Evolutionary conservation across 139 green algal species (phyloP), one percentile per base, ranked within the genome.

Genomic region (Auxenochlorella pyrenoidosa): DNA sequence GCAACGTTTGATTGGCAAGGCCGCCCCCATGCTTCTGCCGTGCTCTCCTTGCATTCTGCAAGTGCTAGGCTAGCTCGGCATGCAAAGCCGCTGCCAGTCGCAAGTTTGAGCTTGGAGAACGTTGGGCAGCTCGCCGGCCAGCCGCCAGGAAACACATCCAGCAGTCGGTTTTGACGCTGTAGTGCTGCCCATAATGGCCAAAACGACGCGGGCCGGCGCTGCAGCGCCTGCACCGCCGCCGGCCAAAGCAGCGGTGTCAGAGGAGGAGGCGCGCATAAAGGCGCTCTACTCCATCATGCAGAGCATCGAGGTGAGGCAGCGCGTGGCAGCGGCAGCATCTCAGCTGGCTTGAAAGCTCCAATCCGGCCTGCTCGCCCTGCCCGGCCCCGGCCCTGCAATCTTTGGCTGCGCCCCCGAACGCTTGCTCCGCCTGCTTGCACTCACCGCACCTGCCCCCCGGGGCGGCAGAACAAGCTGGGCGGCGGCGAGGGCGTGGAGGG

Each of bases 401-500:
- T 22, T 63, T 24, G 54, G 15, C 6, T 5, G 6, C 13, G 34
- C 40, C 18, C 8, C 36, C 19, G 22, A n/a, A 8, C 32, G 10
- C 32, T 28, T 13, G 12, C 28, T 72, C 47, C 4, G 8, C 32
- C 21, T 19, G 15, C 77, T 32, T 47, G 24, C 34, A 21, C 32
- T 1, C 22, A 22, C 43, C 30, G 36, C 36, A 60, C 34, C 18
- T 58, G 26, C 51, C 58, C 72, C 5, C 73, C n/a, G 28, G 10
- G 40, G 24, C 41, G 76, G 73, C 94, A 98, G 96, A 95, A 91
- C 41, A 94, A 95, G 86, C 90, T 98, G 19, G 96, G 96, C 5
- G 97, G 97, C 26, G 97, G 97, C 19, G 97, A 98, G 89, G 97
- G 97, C 6, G 90, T 98, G 2, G 96, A 98, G 77, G 97, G 97